phyloP scores from a whole-genome alignment of 2,329 filamentous ascomycete species.

The Claviceps sp. region DNA sequence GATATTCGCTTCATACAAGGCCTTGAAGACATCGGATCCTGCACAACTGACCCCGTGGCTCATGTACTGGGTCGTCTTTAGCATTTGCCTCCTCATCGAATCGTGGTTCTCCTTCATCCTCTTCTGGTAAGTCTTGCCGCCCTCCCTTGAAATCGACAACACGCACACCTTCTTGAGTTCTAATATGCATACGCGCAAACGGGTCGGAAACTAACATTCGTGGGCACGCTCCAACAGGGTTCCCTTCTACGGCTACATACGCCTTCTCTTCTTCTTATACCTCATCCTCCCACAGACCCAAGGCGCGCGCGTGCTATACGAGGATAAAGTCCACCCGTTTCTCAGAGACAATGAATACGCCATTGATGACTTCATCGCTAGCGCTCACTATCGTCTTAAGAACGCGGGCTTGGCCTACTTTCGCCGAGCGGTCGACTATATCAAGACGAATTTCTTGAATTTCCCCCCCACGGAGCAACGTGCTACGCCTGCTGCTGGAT shows the following conservation, averaged over 20 bases:
- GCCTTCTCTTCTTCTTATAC: slow-evolving; percentile 77
- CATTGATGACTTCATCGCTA: slow-evolving; percentile 83
- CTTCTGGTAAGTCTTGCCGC: slow-evolving; percentile 43
- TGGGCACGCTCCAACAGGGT: slow-evolving; percentile 38
- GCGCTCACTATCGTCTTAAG: slow-evolving; percentile 65
- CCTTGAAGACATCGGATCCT: slow-evolving; percentile 82
- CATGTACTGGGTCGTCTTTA: slow-evolving; percentile 97
- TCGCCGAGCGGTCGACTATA: slow-evolving; percentile 53
- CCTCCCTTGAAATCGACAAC: not conserved
- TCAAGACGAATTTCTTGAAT: slow-evolving; percentile 69
- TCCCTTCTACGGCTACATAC: slow-evolving; percentile 87
- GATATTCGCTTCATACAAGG: slow-evolving; percentile 95
- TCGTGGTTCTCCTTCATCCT: slow-evolving; percentile 82
- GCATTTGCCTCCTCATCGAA: slow-evolving; percentile 68
- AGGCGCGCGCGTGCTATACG: slow-evolving; percentile 76
- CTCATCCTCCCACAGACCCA: slow-evolving; percentile 97
- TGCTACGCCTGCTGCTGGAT: slow-evolving; percentile 24
- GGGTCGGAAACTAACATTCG: not conserved
- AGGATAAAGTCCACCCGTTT: slow-evolving; percentile 76
- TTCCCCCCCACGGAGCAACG: slow-evolving; percentile 32
- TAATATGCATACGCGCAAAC: not conserved
- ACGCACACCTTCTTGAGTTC: not conserved
- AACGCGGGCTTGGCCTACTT: slow-evolving; percentile 64
- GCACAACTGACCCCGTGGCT: slow-evolving; percentile 90
- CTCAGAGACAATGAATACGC: slow-evolving; percentile 72